A percentile compares a stretch with the other conserved stretches of the same genome.
These are phyloP conservation scores for Castanopsis chinensis DNA, from an alignment of 306 rosid species.

Conservation along the genomic window DNA sequence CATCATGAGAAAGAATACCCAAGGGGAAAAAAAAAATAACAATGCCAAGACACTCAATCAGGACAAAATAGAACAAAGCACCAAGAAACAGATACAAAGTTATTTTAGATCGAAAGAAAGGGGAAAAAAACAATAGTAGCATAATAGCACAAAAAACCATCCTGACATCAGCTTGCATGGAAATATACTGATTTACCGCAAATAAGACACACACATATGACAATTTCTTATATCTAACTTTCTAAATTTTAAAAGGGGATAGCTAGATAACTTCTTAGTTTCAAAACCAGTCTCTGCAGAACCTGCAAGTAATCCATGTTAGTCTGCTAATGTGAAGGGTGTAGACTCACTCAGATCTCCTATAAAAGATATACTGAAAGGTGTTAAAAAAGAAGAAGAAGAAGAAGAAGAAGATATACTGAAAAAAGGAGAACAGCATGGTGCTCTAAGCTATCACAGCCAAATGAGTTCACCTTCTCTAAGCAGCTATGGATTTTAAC, in stretches of 20 bases:
- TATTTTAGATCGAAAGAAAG: neutral
- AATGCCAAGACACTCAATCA: neutral
- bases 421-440: neutral
- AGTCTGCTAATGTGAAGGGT: neutral
- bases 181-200: neutral
- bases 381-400: no score
- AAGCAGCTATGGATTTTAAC: conserved; percentile 40
- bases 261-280: neutral
- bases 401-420: no score
- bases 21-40: neutral
- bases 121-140: neutral
- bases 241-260: neutral
- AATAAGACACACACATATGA: neutral
- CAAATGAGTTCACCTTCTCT: conserved; percentile 9
- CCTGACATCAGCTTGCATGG: neutral
- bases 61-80: neutral
- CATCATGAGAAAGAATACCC: no score
- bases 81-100: neutral
- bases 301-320: neutral
- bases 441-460: neutral
- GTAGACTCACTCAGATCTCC: neutral
- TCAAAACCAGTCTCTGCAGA: neutral
- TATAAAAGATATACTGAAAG: neutral
- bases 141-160: neutral
- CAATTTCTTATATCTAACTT: neutral